A percentile compares a stretch with the other conserved stretches of the same genome.
phyloP scores from a whole-genome alignment of 305 asterid species.

The Fraxinus ornus region DNA sequence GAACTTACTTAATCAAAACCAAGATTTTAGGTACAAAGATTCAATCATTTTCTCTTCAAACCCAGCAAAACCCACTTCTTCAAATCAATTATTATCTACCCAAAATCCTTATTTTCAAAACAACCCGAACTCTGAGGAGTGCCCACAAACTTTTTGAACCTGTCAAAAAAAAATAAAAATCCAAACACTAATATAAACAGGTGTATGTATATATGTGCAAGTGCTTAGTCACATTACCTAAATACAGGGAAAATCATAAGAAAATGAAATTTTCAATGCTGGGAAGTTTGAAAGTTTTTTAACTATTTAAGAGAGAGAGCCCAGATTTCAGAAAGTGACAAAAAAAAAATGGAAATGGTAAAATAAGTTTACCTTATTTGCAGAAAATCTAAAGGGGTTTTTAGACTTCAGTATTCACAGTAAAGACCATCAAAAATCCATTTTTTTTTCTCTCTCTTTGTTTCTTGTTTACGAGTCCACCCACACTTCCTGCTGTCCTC shows the following conservation, averaged over 20 bases:
- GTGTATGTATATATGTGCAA: conserved; percentile 3
- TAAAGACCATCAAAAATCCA: conserved; percentile 13
- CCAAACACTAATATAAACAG: conserved; percentile 10
- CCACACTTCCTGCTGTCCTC: not conserved
- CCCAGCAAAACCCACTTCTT: conserved; percentile 23
- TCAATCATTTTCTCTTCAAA: conserved; percentile 30
- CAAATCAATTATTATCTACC: conserved; percentile 13
- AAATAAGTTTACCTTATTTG: conserved; percentile 38
- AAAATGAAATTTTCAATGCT: conserved; percentile 22
- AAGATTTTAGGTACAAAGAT: conserved; percentile 25
- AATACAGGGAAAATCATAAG: conserved; percentile 26
- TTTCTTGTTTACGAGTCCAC: conserved; percentile 20
- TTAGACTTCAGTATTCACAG: conserved; percentile 14
- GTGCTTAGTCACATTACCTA: conserved; percentile 25
- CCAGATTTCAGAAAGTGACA: conserved; percentile 26
- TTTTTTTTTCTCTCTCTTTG: not conserved
- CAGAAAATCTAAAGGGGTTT: conserved; percentile 34
- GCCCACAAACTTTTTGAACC: conserved; percentile 22
- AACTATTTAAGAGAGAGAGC: conserved; percentile 16
- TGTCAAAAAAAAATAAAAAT: conserved; percentile 25
- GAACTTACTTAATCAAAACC: conserved; percentile 43
- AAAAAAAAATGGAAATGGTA: conserved; percentile 18
- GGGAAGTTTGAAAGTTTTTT: conserved; percentile 19
- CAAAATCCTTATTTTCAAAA: not conserved
- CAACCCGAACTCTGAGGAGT: conserved; percentile 25